Percentiles rank a stretch among this genome's conserved stretches.
These are phyloP conservation scores for Bjerkandera adusta DNA, from an alignment of 1,284 basidiomycete species.

Conservation along the genomic window DNA sequence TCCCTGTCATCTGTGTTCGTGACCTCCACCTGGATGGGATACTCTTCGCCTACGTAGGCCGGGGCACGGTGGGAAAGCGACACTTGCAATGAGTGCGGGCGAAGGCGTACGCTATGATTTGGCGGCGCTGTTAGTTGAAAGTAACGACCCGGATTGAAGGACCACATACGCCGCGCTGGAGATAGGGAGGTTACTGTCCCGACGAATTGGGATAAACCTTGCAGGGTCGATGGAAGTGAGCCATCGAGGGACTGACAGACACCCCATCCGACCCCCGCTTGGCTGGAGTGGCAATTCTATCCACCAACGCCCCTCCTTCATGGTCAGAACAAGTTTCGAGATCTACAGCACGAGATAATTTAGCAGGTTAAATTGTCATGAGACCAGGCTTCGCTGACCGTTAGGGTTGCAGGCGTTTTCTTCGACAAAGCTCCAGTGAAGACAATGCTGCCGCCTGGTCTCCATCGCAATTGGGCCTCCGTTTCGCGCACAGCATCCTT, in stretches of 20 bases:
- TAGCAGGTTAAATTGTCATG: too few species aligned
- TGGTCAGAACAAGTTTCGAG: slow-evolving; percentile 44
- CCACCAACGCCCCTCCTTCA: slow-evolving; percentile 60
- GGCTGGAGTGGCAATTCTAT: slow-evolving; percentile 58
- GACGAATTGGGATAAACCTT: slow-evolving; percentile 49
- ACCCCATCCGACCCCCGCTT: slow-evolving; percentile 33
- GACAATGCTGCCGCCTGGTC: slow-evolving; percentile 46
- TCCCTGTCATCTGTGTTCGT: slow-evolving; percentile 66
- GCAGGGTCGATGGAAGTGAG: slow-evolving; percentile 48
- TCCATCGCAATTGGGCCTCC: slow-evolving; percentile 54
- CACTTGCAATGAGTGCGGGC: slow-evolving; percentile 57
- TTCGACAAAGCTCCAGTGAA: slow-evolving; percentile 56
- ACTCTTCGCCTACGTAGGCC: slow-evolving; percentile 77
- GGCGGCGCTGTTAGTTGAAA: background rate
- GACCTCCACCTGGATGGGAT: slow-evolving; percentile 66
- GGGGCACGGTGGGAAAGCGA: slow-evolving; percentile 56
- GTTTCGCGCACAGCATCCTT: slow-evolving; percentile 20
- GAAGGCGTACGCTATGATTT: slow-evolving; percentile 62
- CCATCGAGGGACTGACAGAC: slow-evolving; percentile 44
- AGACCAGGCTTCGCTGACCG: too few species aligned
- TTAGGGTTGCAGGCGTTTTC: slow-evolving; percentile 42
- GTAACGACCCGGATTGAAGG: too few species aligned
- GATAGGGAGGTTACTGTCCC: slow-evolving; percentile 42
- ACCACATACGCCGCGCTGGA: slow-evolving; percentile 42
- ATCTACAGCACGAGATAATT: slow-evolving; percentile 41